Percentiles rank a stretch among this genome's conserved stretches.
These are phyloP conservation scores for Leucosporidium creatinivorum DNA, from an alignment of 768 basidiomycete genomes.

Conservation along the genomic window DNA sequence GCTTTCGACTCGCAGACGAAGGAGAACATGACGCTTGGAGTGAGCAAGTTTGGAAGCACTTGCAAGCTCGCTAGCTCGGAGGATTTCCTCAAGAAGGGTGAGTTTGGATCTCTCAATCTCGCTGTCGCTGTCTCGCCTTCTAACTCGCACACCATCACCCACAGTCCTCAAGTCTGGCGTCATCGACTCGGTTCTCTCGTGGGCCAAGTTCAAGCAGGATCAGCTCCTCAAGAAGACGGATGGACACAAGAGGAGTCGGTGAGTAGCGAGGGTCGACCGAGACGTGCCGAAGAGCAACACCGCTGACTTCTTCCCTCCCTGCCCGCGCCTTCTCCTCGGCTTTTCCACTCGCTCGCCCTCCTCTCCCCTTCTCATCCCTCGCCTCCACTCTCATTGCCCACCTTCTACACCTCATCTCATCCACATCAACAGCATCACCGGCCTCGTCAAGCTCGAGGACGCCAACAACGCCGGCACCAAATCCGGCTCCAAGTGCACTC, in stretches of 20 bases:
- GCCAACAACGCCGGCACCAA: constrained; percentile 94
- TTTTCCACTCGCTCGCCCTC: background rate
- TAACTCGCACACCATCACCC: background rate
- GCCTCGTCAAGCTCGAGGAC: constrained; percentile 86
- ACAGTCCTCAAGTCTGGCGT: constrained; percentile 84
- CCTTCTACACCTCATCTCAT: background rate
- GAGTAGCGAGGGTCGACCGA: background rate
- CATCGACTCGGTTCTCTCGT: constrained; percentile 82
- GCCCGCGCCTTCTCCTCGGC: background rate
- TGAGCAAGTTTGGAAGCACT: constrained; percentile 81
- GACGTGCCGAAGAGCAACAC: background rate
- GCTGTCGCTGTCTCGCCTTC: background rate
- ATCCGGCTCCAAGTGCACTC: constrained; percentile 71
- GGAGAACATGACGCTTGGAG: constrained; percentile 78
- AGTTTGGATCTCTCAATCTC: too few relatives aligned
- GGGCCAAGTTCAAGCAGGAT: constrained; percentile 96
- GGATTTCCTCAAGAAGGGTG: constrained; percentile 94
- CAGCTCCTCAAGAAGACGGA: constrained; percentile 95
- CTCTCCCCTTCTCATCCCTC: constrained; percentile 5
- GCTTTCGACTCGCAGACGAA: constrained; percentile 99
- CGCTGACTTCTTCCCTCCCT: background rate
- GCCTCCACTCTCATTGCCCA: background rate
- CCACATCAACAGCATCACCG: constrained; percentile 58
- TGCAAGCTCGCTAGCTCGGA: constrained; percentile 60
- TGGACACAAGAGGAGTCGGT: constrained; percentile 78